Base-by-base conservation (phyloP, 2,329 filamentous ascomycete species). In the Lachnellula subtilissima region DNA sequence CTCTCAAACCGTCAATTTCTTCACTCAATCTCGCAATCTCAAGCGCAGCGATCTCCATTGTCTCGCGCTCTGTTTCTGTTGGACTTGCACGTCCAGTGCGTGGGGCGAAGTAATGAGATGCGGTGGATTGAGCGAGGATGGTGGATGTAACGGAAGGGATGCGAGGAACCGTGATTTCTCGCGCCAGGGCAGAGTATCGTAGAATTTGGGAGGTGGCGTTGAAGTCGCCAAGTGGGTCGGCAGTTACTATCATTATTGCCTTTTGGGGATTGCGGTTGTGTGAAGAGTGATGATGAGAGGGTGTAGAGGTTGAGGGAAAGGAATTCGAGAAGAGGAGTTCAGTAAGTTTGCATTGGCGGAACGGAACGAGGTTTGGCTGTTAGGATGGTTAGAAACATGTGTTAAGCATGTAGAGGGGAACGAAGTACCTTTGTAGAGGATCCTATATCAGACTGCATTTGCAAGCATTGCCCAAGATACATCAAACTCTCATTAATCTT, bases 401-500 rank as follows among this genome's bases (percentile, higher is more conserved):
- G 25, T 25, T 7, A 40, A 35, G n/a, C 32, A 6, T 47, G 46
- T 11, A 15, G n/a, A 43, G 7, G 40, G 49, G n/a, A 28, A 46
- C 9, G 3, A 66, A 71, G 48, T 77, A 89, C 88, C 81, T 90
- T 93, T 69, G 81, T 84, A 12, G 85, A 86, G 60, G 79, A 86
- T 45, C 86, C 85, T 35, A 86, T 80, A 65, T 93, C 90, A 57
- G 88, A 92, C 71, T 97, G 93, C 80, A 96, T 93, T 70, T 97
- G 93, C 65, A 99, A 81, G 70, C 94, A 99, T 69, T 97, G 94
- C 0, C 94, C 94, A 1, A 99, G 81, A 70, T 97, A 97, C 94
- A 99, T 99, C 69, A 99, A 76, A 68, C 90, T 96, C 72, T 97
- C 92, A 68, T 99, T 99, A 71, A 99, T 99, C 75, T 97, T 97